Base-by-base conservation (phyloP, 2,329 filamentous ascomycete species). In the Blastomyces parvus region DNA sequence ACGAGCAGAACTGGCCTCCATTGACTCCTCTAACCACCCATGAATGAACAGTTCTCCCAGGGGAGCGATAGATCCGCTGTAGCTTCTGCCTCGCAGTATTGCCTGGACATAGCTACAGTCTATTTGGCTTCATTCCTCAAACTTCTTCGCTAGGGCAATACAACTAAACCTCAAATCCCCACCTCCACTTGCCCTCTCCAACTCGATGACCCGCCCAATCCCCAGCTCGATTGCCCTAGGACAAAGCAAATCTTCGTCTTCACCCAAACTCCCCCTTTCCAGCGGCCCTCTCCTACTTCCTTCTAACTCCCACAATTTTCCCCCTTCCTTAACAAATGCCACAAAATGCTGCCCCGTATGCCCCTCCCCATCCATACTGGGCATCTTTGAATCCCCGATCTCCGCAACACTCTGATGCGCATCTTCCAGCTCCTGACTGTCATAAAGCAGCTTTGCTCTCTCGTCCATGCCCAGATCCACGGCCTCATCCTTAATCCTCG, bases 401-500 rank as follows among this genome's bases (percentile, higher is more conserved):
- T 69, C 63, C 11, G 68, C 69, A 25, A 67, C 70, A 19, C 66
- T 66, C 38, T 66, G 63, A 52, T 66, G 64, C 19, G 69, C 68
- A 42, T 62, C 63, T 46, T 72, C 69, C 19, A 71, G 57, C 30
- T 64, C 57, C 4, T 74, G 71, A 1, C 75, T 79, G 40, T 67
- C 64, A 60, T 84, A 82, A 5, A 86, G 74, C 27, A 83, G 73
- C 59, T 78, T 71, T 0, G 83, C 82, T n/a, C 83, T 76, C 40
- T 79, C 74, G 6, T 66, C 66, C 8, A 79, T 78, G 6, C 70
- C 69, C 40, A 83, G 76, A 0, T 77, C 77, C 11, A 81, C 68
- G 0, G 80, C 78, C 4, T 74, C 69, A 19, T 75, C 69, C n/a
- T 78, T 69, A 3, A 86, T 73, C 17, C 69, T 69, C n/a, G 77